Evolutionary conservation across 2,329 filamentous ascomycete species (phyloP).

Genomic region (Paecilomyces niveus): DNA sequence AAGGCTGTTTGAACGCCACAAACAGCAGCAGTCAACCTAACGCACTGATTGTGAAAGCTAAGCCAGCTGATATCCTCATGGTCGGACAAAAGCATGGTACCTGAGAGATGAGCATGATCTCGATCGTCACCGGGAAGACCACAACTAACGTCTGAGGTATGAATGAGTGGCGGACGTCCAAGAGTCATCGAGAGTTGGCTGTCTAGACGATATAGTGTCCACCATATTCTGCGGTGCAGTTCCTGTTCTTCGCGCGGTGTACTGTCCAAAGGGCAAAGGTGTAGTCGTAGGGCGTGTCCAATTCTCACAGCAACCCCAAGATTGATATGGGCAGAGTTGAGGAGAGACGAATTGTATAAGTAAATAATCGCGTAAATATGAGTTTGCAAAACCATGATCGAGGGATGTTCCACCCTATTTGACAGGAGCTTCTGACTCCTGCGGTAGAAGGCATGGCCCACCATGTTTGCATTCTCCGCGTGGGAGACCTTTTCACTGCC

Average conservation of each 20-base stretch:
- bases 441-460: constrained; percentile 38
- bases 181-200: constrained; percentile 39
- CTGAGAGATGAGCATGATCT: background rate
- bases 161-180: constrained; percentile 35
- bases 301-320: constrained; percentile 33
- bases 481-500: constrained; percentile 7
- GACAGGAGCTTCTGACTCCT: constrained; percentile 36
- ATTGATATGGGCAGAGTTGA: constrained; percentile 38
- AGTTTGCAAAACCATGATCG: constrained; percentile 40
- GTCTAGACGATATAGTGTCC: constrained; percentile 41
- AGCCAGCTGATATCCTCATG: constrained; percentile 32
- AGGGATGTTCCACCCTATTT: constrained; percentile 39
- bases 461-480: constrained; percentile 26
- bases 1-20: constrained; percentile 29
- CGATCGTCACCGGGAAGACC: constrained; percentile 7
- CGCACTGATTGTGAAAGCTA: constrained; percentile 25
- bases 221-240: constrained; percentile 45
- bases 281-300: constrained; percentile 40
- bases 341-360: constrained; percentile 38
- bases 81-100: constrained; percentile 20
- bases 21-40: constrained; percentile 25
- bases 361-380: constrained; percentile 37
- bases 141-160: constrained; percentile 19
- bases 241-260: constrained; percentile 26
- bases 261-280: constrained; percentile 33